Base-by-base conservation (phyloP, 2,329 filamentous ascomycete species). In the Chaetomiaceae sp. region DNA sequence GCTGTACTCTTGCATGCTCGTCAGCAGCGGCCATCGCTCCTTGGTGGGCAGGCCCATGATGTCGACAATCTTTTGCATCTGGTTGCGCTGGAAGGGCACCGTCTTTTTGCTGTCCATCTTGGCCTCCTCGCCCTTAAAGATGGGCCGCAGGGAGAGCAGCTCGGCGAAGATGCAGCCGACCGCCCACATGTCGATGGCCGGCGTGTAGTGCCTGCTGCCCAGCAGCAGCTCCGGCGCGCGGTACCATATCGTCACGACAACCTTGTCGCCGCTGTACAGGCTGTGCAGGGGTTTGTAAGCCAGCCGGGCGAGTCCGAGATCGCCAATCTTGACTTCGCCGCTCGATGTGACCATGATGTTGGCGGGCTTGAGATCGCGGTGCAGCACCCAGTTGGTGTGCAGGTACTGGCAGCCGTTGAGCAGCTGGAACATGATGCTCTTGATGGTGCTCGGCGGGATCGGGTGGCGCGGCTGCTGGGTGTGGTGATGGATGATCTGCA, bases 51-150 rank as follows among this genome's bases (percentile, higher is more conserved):
- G 75, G 27, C 94, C 94, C 75, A 99, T 86, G 58, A 99, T 91
- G 66, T 99, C 94, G 34, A 96, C 89, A 63, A 99, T 99, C 72
- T 96, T 96, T 66, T 94, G 90, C 92, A 99, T 97, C 73, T 99
- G 94, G 65, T 96, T 96, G 14, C 91, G 83, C 71, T 99, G 94
- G 63, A 99, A 99, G 0, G 94, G 94, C 0, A 97, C 91, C 0
- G 89, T 94, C 73, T 97, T 97, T 72, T 99, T 99, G 63, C 83
- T 89, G 70, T 99, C 94, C 88, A 97, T 96, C 73, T 99, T 99
- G 15, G 94, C 94, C 71, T 99, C 94, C 66, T 99, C 94, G 0
- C 94, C 94, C 68, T 99, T 99, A 71, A 99, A 99, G 51, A 99
- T 97, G 0, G 94, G 94, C 1, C 92, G 81, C 3, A 99, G 74